These are phyloP conservation scores for Tolypocladium guangdongense DNA, from an alignment of 2,329 filamentous ascomycete species.

Conservation along the genomic window DNA sequence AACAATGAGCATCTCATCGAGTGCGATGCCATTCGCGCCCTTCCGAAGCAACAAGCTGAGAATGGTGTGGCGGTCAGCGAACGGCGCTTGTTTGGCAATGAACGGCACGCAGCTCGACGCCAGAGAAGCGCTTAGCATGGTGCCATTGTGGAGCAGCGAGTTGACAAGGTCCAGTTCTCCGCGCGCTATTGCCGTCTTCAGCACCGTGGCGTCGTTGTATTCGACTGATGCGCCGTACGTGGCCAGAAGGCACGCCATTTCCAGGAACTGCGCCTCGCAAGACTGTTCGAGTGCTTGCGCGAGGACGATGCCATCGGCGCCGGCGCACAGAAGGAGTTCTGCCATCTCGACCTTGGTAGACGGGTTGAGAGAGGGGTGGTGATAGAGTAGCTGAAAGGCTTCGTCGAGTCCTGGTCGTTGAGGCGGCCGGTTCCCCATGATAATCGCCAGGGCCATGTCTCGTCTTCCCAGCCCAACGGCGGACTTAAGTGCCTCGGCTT, in stretches of 20 bases:
- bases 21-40: constrained; percentile 34
- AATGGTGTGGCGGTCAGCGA: constrained; percentile 33
- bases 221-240: constrained; percentile 43
- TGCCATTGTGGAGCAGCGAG: constrained; percentile 33
- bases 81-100: constrained; percentile 34
- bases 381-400: constrained; percentile 37
- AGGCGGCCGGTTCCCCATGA: constrained; percentile 42
- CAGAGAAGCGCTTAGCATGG: constrained; percentile 28
- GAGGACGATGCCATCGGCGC: constrained; percentile 40
- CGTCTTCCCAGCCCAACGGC: constrained; percentile 37
- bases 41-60: constrained; percentile 36
- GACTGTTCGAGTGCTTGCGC: constrained; percentile 37
- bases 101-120: constrained; percentile 40
- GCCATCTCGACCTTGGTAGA: constrained; percentile 40
- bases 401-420: constrained; percentile 34
- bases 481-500: constrained; percentile 38
- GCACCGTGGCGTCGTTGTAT: constrained; percentile 36
- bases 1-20: constrained; percentile 40
- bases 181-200: constrained; percentile 35
- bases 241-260: constrained; percentile 44
- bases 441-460: constrained; percentile 44
- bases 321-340: constrained; percentile 47
- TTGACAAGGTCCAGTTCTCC: constrained; percentile 35
- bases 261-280: constrained; percentile 36
- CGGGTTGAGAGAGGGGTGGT: constrained; percentile 33